Evolutionary conservation across 192 early-diverging fungal genomes (phyloP), one percentile per base, ranked within the genome.

Genomic region (Coemansia sp.): DNA sequence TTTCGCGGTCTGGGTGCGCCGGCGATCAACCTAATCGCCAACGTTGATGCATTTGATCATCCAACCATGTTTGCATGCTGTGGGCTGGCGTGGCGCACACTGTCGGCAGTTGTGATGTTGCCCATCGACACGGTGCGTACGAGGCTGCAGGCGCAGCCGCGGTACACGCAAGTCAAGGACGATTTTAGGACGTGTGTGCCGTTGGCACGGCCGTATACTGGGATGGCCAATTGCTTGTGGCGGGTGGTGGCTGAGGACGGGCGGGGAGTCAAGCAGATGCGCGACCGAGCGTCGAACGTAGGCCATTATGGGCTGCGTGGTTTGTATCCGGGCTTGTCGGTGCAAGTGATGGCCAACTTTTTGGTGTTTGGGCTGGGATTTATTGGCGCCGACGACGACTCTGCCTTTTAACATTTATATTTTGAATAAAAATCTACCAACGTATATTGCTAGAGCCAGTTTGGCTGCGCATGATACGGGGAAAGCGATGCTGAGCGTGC

Each of bases 41-140:
- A 57, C 9, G 67, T 82, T n/a, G 80, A 82, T 27, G 60, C 65
- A 0, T 76, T 69, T 12, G 89, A 91, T 64, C 87, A 87, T 0
- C 91, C 91, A 1, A 59, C 87, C 22, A 54, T 85, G 0, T 90
- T 84, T 72, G 75, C 83, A 11, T 29, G 87, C 19, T 87, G 84
- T 31, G 85, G 87, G 22, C 71, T 96, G 19, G 78, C 77, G 4
- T 82, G 93, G 50, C 83, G 91, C 45, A 90, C 89, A 0, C 27
- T 94, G 3, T 87, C 95, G 48, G 75, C 90, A 1, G 67, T 87
- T 9, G 87, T 97, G 12, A 86, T 89, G 58, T 75, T 93, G 29
- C 96, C 96, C 1, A 68, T 98, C 16, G 93, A 98, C 27, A 91
- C 94, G 4, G 87, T 91, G 53, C 82, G 95, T 8, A 90, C 91